Evolutionary conservation across 129 eudicot genomes (phyloP).

Genomic region (Arctium minus): DNA sequence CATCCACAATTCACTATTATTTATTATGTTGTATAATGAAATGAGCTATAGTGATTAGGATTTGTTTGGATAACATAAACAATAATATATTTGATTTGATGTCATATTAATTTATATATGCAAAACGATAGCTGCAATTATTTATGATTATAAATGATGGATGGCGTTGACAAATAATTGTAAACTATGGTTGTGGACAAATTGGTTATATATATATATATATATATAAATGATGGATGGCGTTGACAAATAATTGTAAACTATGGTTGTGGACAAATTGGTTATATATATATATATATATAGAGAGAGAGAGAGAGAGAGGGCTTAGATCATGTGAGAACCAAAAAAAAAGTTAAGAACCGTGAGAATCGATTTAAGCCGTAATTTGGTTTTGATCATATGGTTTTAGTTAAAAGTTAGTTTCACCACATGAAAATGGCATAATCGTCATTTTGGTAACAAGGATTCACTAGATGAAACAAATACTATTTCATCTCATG

Average conservation of each 20-base stretch:
- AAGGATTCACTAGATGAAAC: no score
- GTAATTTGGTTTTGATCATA: no score
- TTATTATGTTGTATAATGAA: no score
- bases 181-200: conserved; percentile 11
- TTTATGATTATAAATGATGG: not conserved
- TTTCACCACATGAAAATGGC: no score
- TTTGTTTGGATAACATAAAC: conserved; percentile 21
- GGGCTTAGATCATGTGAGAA: no score
- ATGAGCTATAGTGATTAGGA: not conserved
- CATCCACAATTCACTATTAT: no score
- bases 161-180: conserved; percentile 10
- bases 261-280: conserved; percentile 9
- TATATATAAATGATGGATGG: not conserved
- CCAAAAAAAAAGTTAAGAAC: no score
- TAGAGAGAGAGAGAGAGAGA: no score
- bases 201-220: not conserved
- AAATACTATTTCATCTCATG: no score
- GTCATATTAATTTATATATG: not conserved
- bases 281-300: not conserved
- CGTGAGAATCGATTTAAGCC: no score
- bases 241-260: conserved; percentile 11
- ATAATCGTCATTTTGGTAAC: no score
- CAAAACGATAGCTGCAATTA: not conserved
- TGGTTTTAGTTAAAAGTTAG: no score
- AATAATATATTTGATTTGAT: conserved; percentile 18